A percentile compares a stretch with the other conserved stretches of the same genome.
Conservation (phyloP, 164 flowering plant species). For the Macadamia tetraphylla region DNA sequence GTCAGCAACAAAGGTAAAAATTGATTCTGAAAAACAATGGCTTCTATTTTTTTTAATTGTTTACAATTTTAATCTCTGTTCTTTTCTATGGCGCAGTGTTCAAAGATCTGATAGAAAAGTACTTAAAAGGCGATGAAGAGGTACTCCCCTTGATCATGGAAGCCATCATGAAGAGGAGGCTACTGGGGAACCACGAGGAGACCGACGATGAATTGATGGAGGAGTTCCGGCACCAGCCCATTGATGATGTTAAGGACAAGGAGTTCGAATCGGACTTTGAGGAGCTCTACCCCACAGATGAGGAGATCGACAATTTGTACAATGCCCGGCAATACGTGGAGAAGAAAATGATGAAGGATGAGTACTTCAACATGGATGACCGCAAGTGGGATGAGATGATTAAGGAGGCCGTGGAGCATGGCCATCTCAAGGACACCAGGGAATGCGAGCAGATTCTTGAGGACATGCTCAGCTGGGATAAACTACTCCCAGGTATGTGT, state of each 20-base stretch:
- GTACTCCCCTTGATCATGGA: conserved; percentile 51
- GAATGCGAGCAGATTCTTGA: conserved; percentile 77
- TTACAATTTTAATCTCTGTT: neutral
- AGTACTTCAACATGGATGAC: conserved; percentile 66
- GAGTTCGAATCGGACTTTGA: conserved; percentile 71
- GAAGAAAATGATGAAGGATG: conserved; percentile 52
- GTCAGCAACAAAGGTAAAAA: conserved; percentile 40
- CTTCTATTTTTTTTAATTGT: too few relatives aligned
- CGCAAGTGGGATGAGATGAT: conserved; percentile 76
- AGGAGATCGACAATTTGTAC: conserved; percentile 70
- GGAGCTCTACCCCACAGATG: conserved; percentile 53
- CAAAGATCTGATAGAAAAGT: conserved; percentile 42
- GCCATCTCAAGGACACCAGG: conserved; percentile 51
- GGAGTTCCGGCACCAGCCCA: conserved; percentile 35
- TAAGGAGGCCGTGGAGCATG: conserved; percentile 57
- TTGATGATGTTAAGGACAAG: conserved; percentile 42
- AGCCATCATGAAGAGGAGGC: conserved; percentile 46
- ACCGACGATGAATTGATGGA: conserved; percentile 71
- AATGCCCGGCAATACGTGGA: conserved; percentile 47
- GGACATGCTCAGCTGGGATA: conserved; percentile 90
- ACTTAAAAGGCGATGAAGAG: conserved; percentile 55
- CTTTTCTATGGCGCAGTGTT: conserved; percentile 33
- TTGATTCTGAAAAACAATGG: neutral
- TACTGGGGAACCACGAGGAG: conserved; percentile 60
- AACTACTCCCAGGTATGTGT: conserved; percentile 81